phyloP scores from a whole-genome alignment of 208 protist species.

The Dictyostelium gargantuum region DNA sequence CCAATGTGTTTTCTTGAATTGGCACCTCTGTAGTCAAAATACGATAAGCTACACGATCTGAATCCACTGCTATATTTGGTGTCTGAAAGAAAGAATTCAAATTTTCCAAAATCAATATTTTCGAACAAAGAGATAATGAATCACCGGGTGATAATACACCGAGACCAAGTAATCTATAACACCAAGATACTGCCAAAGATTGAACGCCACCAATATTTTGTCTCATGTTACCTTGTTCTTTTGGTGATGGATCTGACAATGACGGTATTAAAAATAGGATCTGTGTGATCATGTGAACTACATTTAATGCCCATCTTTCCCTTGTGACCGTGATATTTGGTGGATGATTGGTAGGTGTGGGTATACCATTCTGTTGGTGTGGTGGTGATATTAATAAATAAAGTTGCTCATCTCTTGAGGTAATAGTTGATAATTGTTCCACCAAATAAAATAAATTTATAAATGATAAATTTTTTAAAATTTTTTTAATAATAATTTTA shows the following conservation, averaged over 20 bases:
- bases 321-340: not conserved
- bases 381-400: not conserved
- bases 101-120: not conserved
- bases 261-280: constrained; percentile 11
- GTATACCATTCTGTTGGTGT: not conserved
- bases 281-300: constrained; percentile 15
- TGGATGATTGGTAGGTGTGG: not conserved
- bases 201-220: not conserved
- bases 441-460: constrained; percentile 10
- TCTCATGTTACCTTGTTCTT: not conserved
- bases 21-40: constrained; percentile 1
- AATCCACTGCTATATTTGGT: not conserved
- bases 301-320: constrained; percentile 19
- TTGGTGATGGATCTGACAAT: not conserved
- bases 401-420: not conserved
- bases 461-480: not conserved
- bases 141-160: not conserved
- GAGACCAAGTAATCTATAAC: not conserved
- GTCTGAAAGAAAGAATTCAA: not conserved
- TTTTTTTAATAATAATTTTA: constrained; percentile 12
- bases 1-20: not conserved
- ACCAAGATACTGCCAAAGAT: not conserved
- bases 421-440: not conserved
- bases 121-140: not conserved
- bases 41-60: constrained; percentile 32